These are phyloP conservation scores for Durusdinium trenchii DNA, from an alignment of 73 alveolate species.

Conservation along the genomic window DNA sequence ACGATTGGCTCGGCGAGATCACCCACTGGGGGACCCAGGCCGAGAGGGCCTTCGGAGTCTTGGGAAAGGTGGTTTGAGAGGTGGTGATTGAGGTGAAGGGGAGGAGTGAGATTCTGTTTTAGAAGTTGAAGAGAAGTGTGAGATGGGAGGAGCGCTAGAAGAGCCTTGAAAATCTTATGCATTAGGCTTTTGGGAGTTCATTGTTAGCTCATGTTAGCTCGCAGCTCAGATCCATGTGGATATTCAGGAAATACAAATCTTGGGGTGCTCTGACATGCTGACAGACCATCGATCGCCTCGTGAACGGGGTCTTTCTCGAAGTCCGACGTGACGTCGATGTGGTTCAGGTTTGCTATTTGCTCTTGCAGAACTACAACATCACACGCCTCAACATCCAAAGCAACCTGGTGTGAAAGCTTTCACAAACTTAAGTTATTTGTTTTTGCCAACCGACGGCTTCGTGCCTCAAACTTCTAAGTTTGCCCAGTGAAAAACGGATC, in stretches of 20 bases:
- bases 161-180: not conserved
- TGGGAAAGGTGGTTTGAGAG: not conserved
- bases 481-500: not conserved
- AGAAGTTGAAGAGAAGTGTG: not conserved
- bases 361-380: constrained; percentile 95
- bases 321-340: not conserved
- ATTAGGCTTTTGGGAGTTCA: too few species aligned
- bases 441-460: not conserved
- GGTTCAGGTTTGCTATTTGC: constrained; percentile 64
- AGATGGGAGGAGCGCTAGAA: not conserved
- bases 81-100: not conserved
- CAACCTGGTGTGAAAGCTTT: too few species aligned
- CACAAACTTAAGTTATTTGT: not conserved
- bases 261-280: too few species aligned
- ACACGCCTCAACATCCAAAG: constrained; percentile 94
- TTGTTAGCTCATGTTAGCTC: too few species aligned
- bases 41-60: not conserved
- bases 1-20: constrained; percentile 95
- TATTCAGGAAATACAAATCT: too few species aligned
- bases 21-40: constrained; percentile 95
- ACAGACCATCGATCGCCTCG: not conserved
- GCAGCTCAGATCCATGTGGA: too few species aligned
- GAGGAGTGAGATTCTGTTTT: not conserved
- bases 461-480: not conserved
- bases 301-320: not conserved